A percentile compares a stretch with the other conserved stretches of the same genome.
phyloP scores from a whole-genome alignment of 1,139 yeast genomes.

The Diutina siamensis region DNA sequence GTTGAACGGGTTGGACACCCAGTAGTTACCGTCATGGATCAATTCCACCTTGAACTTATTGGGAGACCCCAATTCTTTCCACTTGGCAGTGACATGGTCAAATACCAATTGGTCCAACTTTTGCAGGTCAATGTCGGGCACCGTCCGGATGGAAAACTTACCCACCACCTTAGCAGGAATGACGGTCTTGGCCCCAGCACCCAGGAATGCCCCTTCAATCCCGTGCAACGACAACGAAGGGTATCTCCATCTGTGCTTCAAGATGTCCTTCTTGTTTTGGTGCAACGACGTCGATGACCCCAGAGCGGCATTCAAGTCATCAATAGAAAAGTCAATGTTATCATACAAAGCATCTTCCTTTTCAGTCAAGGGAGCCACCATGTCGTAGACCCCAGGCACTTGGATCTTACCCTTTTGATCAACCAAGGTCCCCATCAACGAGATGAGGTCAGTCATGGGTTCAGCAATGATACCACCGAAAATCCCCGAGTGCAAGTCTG shows the following conservation, averaged over 20 bases:
- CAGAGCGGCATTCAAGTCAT: constrained; percentile 76
- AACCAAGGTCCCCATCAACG: constrained; percentile 66
- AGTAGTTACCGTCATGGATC: constrained; percentile 89
- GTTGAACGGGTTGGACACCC: constrained; percentile 93
- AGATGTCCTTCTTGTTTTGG: constrained; percentile 65
- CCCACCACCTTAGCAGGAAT: constrained; percentile 93
- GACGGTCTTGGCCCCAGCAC: constrained; percentile 94
- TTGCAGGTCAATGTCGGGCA: constrained; percentile 77
- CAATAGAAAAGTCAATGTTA: constrained; percentile 71
- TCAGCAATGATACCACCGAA: constrained; percentile 97
- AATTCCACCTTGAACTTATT: constrained; percentile 64
- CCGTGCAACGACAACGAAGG: constrained; percentile 96
- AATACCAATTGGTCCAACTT: constrained; percentile 71
- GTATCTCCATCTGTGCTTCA: constrained; percentile 98
- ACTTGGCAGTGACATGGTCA: constrained; percentile 55
- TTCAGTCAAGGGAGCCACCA: constrained; percentile 89
- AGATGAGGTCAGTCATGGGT: constrained; percentile 90
- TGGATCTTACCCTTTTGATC: constrained; percentile 70
- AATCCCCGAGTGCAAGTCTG: constrained; percentile 94
- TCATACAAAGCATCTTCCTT: constrained; percentile 73
- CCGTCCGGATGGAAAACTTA: constrained; percentile 94
- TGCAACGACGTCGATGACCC: constrained; percentile 80
- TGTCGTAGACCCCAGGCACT: constrained; percentile 81
- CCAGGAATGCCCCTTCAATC: constrained; percentile 92
- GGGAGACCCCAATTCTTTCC: constrained; percentile 60